phyloP scores from a whole-genome alignment of 148 eudicot genomes.

The Fagopyrum tataricum region DNA sequence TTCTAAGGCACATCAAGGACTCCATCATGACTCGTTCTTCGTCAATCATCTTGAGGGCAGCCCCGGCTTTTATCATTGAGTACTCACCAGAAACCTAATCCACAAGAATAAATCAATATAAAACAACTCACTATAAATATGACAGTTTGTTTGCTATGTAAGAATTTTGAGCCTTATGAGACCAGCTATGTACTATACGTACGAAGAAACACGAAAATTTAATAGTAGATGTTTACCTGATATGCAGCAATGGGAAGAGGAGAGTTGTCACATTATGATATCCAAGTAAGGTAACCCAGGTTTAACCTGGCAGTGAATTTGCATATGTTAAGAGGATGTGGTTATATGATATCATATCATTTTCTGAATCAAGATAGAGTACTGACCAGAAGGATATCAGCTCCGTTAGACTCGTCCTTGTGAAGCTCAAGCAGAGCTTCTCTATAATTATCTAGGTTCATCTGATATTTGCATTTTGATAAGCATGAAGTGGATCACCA shows the following conservation, averaged over 20 bases:
- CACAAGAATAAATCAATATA: neutral
- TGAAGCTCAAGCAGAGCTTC: conserved; percentile 77
- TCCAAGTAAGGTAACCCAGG: conserved; percentile 96
- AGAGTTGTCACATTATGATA: conserved; percentile 70
- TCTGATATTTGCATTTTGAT: conserved; percentile 59
- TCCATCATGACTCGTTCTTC: conserved; percentile 97
- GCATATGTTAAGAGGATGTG: neutral
- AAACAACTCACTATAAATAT: neutral
- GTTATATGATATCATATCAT: neutral
- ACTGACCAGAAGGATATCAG: conserved; percentile 90
- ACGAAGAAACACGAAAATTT: too few relatives aligned
- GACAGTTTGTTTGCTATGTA: neutral
- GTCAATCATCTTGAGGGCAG: conserved; percentile 87
- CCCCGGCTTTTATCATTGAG: conserved; percentile 97
- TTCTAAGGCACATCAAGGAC: conserved; percentile 81
- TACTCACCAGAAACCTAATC: conserved; percentile 92
- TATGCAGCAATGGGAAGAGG: conserved; percentile 95
- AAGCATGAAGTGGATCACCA: neutral
- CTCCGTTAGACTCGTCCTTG: conserved; percentile 95
- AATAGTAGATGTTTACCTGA: conserved; percentile 45
- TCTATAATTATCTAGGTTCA: conserved; percentile 95
- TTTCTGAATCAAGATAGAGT: neutral
- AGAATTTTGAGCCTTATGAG: neutral
- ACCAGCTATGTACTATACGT: too few relatives aligned
- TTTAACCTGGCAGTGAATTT: conserved; percentile 51